Conservation (phyloP, 768 basidiomycete species). For the Russula sp. region DNA sequence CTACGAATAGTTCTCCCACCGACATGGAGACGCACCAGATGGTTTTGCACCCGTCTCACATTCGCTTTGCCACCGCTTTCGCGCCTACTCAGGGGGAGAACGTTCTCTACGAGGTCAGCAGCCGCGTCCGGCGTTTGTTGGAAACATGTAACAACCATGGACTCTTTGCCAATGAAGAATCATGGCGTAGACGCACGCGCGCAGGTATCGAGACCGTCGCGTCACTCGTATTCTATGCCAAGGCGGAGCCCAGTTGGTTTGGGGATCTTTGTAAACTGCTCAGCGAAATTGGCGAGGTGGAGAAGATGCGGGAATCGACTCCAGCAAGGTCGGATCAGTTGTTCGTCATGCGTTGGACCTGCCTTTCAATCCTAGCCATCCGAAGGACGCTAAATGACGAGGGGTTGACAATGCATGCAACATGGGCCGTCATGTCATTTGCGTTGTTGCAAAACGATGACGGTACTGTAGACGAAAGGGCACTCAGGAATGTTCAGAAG, state of each 20-base stretch:
- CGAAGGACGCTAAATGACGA: background rate
- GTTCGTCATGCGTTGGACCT: constrained; percentile 25
- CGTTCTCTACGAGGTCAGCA: constrained; percentile 7
- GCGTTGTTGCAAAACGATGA: background rate
- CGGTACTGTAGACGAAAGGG: background rate
- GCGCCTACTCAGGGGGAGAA: background rate
- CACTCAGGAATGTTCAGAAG: constrained; percentile 2
- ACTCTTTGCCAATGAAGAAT: constrained; percentile 6
- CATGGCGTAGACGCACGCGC: constrained; percentile 13
- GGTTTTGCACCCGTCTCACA: background rate
- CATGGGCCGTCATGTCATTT: background rate
- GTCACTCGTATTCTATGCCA: background rate
- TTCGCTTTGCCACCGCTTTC: background rate
- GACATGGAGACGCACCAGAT: background rate
- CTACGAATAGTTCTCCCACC: background rate
- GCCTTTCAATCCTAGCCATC: constrained; percentile 15
- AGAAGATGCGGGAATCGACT: constrained; percentile 2
- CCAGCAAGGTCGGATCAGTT: background rate
- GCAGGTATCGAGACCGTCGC: constrained; percentile 9
- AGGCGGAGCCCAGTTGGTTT: background rate
- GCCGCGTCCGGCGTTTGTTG: constrained; percentile 5
- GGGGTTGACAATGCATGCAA: background rate
- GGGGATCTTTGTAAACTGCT: constrained; percentile 1
- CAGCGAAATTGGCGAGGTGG: background rate
- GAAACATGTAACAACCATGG: constrained; percentile 3